Conservation (phyloP, 331 rosid species). For the Acacia concinna region DNA sequence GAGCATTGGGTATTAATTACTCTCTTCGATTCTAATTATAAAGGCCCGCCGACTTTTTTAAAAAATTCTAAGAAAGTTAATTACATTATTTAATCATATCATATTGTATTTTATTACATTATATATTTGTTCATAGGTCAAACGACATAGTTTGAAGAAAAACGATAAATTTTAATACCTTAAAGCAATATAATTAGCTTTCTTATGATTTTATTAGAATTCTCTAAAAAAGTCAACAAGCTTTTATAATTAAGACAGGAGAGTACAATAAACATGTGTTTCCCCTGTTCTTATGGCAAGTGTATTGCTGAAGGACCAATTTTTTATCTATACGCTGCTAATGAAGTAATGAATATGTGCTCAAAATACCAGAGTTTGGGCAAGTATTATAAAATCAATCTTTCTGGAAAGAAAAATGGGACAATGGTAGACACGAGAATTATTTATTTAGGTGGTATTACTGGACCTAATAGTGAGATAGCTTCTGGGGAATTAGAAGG, state of each 20-base stretch:
- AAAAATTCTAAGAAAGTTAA: too few species aligned
- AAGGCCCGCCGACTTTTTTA: too few species aligned
- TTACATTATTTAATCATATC: too few species aligned
- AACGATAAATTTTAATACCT: too few species aligned
- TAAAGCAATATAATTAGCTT: too few species aligned
- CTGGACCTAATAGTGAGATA: not conserved
- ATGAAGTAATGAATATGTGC: constrained; percentile 45
- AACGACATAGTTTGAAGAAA: too few species aligned
- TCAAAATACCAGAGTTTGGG: constrained; percentile 30
- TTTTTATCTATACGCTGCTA: constrained; percentile 41
- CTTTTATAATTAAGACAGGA: too few species aligned
- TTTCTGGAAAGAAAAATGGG: not conserved
- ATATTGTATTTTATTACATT: too few species aligned
- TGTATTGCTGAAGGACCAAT: constrained; percentile 33
- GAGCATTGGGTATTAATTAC: constrained; percentile 17
- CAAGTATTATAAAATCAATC: not conserved
- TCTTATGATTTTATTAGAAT: too few species aligned
- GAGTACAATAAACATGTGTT: constrained; percentile 33
- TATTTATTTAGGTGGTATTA: not conserved
- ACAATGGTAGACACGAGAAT: not conserved
- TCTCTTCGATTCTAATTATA: too few species aligned
- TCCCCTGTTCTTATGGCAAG: constrained; percentile 47
- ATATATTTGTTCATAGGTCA: too few species aligned
- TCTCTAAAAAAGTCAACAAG: too few species aligned
- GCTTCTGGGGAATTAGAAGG: not conserved